Base-by-base conservation (phyloP, 495 filamentous ascomycete species). In the Penicillium longicatenatum region DNA sequence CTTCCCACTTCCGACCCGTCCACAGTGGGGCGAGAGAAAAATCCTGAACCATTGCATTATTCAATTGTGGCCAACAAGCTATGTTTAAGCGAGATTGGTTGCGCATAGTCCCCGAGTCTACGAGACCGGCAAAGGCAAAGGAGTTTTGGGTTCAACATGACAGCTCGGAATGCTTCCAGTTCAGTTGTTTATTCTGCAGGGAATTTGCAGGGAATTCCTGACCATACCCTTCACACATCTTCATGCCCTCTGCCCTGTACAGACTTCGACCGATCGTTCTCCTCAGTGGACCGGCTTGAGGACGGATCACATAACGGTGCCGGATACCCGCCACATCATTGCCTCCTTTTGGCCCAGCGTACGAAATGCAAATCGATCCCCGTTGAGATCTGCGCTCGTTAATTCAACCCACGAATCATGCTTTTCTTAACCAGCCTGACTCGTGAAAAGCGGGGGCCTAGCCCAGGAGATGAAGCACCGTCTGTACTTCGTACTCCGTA, bases 1-100 rank as follows among this genome's bases (percentile, higher is more conserved):
- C 50, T 51, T 45, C 45, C 47, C 31, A 35, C 31, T 14, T 35
- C 62, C 62, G 58, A 61, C 37, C 62, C 58, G 59, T 62, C 51
- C 50, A 39, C 17, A 45, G 50, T 31, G 48, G 48, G 12, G 46
- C 8, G 17, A 21, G 14, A 1, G 37, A 39, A n/a, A n/a, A 6
- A n/a, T 9, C 9, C 2, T 16, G 24, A 24, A n/a, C 6, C 45
- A n/a, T 48, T 8, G 14, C 6, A 29, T 22, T 16, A 10, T 17
- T 20, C 51, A 42, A 54, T 54, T 30, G 14, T 31, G 14, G 43
- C 3, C 22, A 46, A 12, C 24, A 8, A 11, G n/a, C 24, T 17
- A 39, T 21, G 17, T 6, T 43, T 58, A 64, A 61, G 58, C 61
- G 61, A 64, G 20, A 58, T 61, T 57, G 54, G 50, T 35, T 39